A percentile compares a stretch with the other conserved stretches of the same genome.
phyloP scores from a whole-genome alignment of 2,329 filamentous ascomycete genomes.

The Beauveria rudraprayagi region DNA sequence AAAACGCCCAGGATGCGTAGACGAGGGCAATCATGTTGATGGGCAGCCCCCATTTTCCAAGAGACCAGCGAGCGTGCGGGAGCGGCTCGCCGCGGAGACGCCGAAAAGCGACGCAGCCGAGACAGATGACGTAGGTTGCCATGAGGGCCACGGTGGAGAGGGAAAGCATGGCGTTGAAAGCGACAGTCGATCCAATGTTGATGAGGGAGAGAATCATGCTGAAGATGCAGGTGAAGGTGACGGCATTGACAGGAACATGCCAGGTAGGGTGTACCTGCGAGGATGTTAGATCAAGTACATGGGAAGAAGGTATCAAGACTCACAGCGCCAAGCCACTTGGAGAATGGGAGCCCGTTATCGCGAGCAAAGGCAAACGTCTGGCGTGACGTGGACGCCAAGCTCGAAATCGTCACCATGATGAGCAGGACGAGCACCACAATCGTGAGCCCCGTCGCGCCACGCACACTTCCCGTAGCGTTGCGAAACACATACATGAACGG shows the following conservation, averaged over 20 bases:
- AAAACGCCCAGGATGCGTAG: constrained; percentile 13
- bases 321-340: constrained; percentile 11
- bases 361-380: constrained; percentile 11
- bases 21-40: constrained; percentile 11
- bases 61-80: constrained; percentile 11
- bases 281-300: neutral
- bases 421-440: constrained; percentile 8
- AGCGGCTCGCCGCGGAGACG: constrained; percentile 13
- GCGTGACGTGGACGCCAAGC: constrained; percentile 2
- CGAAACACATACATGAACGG: constrained; percentile 11
- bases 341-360: constrained; percentile 10
- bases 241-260: constrained; percentile 13
- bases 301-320: neutral
- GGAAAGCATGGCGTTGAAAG: constrained; percentile 16
- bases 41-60: constrained; percentile 13
- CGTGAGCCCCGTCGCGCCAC: neutral
- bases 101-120: constrained; percentile 13
- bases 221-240: constrained; percentile 11
- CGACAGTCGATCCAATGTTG: constrained; percentile 14
- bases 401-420: constrained; percentile 10
- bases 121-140: constrained; percentile 14
- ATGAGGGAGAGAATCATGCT: constrained; percentile 11
- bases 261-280: constrained; percentile 5
- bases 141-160: constrained; percentile 15
- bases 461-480: constrained; percentile 13